These are phyloP conservation scores for Angomonas ambiguus DNA, from an alignment of 208 protist species.

Conservation along the genomic window DNA sequence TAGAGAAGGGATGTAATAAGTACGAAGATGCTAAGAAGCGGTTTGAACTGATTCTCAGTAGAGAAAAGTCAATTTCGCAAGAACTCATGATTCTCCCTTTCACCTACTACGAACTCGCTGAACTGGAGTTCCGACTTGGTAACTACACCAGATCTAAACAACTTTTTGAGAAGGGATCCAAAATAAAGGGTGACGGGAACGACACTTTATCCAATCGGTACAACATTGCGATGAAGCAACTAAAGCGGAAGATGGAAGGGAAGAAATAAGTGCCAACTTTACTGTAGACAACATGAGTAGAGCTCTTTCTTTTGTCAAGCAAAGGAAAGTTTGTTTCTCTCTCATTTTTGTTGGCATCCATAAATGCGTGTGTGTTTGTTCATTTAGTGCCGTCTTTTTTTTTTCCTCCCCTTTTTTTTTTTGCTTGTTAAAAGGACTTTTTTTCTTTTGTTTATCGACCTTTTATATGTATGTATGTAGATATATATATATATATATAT, in stretches of 20 bases:
- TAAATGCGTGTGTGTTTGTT: not conserved
- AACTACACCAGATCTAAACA: conserved; percentile 64
- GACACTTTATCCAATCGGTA: conserved; percentile 87
- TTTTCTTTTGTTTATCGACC: not conserved
- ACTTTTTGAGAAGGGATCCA: conserved; percentile 75
- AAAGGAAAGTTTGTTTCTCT: conserved; percentile 10
- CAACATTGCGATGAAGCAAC: conserved; percentile 84
- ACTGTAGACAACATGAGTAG: too few relatives aligned
- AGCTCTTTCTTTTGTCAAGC: too few relatives aligned
- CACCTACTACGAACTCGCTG: conserved; percentile 80
- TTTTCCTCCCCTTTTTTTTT: conserved; percentile 6
- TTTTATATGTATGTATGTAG: not conserved
- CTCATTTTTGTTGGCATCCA: conserved; percentile 6
- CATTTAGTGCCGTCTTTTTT: not conserved
- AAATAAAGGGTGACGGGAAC: conserved; percentile 85
- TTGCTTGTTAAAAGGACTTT: not conserved
- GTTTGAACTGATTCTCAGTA: conserved; percentile 74
- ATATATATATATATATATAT: too few relatives aligned
- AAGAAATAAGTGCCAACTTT: conserved; percentile 10
- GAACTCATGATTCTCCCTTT: conserved; percentile 89
- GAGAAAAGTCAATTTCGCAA: conserved; percentile 69
- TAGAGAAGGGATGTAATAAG: conserved; percentile 80
- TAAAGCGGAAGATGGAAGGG: conserved; percentile 58
- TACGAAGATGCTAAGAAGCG: conserved; percentile 44
- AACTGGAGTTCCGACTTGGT: conserved; percentile 81